Evolutionary conservation across 169 alveolate genomes (phyloP), one percentile per base, ranked within the genome.

Genomic region (Plasmodium sp.): DNA sequence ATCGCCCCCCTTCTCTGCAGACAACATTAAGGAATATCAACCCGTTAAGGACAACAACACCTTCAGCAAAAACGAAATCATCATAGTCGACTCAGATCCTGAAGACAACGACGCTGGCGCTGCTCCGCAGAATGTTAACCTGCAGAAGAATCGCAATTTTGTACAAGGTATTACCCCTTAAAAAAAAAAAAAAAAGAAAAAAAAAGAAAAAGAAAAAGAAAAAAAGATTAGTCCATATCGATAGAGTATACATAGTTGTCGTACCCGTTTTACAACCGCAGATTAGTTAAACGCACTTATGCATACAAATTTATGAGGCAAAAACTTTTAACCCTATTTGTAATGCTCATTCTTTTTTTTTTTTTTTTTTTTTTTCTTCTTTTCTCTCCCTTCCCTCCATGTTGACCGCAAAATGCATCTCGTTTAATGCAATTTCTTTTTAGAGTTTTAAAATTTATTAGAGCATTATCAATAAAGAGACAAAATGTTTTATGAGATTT

Each of bases 51-150:
- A 80, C n/a, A 74, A 51, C 39, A 16, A 51, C 39, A 16, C 54
- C 6, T 62, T 62, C 77, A 80, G n/a, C 54, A 39, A 34, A 10
- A 71, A 90, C 39, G 94, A 90, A 90, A n/a, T 90, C 4, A 90
- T 90, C 51, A 58, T 90, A 41, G 72, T 90, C 71, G 94, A 90
- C 45, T 90, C 94, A 27, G 94, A 90, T 36, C 72, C 72, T 31
- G 94, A 90, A 41, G 83, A 90, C 79, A 31, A 77, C 62, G 74
- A 90, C 31, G 48, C 9, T 12, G 22, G 27, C 9, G 62, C 1
- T 67, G 6, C 51, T 27, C 51, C 48, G 81, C 75, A 80, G 27
- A 90, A 43, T 6, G 31, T 18, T 73, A 79, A 10, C 74, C 45
- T n/a, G 43, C 80, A 80, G 58, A 80, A 80, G 51, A 90, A 56